These are phyloP conservation scores for Thielaviopsis populi DNA, from an alignment of 2,329 filamentous ascomycete genomes.

Conservation along the genomic window DNA sequence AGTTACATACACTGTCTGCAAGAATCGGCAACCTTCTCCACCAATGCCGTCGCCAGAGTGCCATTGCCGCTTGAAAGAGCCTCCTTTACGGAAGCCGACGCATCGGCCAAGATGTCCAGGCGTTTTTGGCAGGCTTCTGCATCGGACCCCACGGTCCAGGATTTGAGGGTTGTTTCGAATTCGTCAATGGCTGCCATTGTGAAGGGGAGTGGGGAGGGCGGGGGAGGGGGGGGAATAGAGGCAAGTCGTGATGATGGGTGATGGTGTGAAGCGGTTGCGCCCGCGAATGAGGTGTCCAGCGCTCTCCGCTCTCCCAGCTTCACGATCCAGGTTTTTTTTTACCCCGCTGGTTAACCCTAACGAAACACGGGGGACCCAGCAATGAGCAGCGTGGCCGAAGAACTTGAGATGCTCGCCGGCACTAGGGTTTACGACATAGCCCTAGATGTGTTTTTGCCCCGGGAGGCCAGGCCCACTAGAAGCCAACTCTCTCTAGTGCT, in stretches of 20 bases:
- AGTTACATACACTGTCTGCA: conserved; percentile 15
- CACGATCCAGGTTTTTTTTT: neutral
- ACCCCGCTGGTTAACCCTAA: neutral
- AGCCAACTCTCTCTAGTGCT: neutral
- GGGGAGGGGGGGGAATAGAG: neutral
- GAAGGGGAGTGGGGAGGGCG: too few species aligned
- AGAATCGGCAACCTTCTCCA: conserved; percentile 12
- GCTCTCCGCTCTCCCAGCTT: too few species aligned
- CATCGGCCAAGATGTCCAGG: conserved; percentile 1
- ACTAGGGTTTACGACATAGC: neutral
- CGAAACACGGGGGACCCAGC: neutral
- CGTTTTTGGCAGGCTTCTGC: conserved; percentile 9
- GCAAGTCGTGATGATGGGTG: neutral
- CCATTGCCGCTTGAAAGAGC: neutral
- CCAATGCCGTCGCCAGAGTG: conserved; percentile 1
- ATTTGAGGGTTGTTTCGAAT: conserved; percentile 1
- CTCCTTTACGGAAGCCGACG: conserved; percentile 3
- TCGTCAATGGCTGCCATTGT: conserved; percentile 5
- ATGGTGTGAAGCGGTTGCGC: too few species aligned
- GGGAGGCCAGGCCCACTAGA: neutral
- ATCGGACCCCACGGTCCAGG: conserved; percentile 11
- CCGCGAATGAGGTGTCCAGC: too few species aligned
- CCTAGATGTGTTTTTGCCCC: neutral
- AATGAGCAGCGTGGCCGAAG: neutral
- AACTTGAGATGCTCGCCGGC: neutral